Evolutionary conservation across 169 alveolate genomes (phyloP), one percentile per base, ranked within the genome.

Genomic region (Blepharisma undulans): DNA sequence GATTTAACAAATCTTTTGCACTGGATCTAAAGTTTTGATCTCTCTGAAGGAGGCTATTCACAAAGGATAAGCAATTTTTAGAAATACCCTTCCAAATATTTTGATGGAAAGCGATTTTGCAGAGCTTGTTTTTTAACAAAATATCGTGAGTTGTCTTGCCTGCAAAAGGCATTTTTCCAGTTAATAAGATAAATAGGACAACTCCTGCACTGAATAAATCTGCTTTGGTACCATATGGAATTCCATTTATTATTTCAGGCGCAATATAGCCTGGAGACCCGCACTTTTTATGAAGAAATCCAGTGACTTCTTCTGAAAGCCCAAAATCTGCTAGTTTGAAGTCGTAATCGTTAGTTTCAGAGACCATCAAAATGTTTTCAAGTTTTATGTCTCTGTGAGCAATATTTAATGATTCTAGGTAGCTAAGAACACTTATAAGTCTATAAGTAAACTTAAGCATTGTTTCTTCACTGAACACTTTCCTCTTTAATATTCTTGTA

Each of bases 371-470:
- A n/a, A 96, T 92, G 85, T 96, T 96, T 30, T 96, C 96, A 4
- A 97, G 97, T 76, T 96, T 94, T 61, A 96, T 60, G 86, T 96
- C 97, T 92, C 98, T 88, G 74, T 94, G 96, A 2, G 94, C 89
- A 27, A 96, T 93, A 34, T 91, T 89, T 74, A 25, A 25, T 2
- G 80, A 74, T 0, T 74, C 36, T 6, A 74, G 80, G 12, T 29
- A 74, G 10, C 80, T 74, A 6, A 74, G 80, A 10, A 97, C 96
- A 60, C 91, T 81, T 30, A 96, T 76, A 48, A 96, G 88, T 72
- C 95, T 71, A n/a, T 74, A n/a, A 7, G 74, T 12, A 14, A 90
- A 32, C 25, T 74, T 82, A 25, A 93, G 93, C 27, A 90, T 92
- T 80, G 91, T 89, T 3, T 92, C 81, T 89, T 95, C 96, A 34